phyloP scores from a whole-genome alignment of 2,329 filamentous ascomycete genomes.

The Fusarium continuum region DNA sequence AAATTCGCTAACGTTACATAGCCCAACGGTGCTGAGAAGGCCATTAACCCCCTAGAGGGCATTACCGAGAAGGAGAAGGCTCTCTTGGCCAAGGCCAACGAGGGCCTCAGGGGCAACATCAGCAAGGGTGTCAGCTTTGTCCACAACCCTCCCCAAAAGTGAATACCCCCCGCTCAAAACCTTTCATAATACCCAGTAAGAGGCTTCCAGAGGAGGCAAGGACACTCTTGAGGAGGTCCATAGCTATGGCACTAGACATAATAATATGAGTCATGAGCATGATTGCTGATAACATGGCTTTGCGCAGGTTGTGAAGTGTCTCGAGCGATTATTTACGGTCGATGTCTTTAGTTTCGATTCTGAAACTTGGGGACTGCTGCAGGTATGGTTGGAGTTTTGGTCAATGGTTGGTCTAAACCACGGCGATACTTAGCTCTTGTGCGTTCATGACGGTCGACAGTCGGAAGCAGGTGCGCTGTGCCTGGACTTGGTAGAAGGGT shows the following conservation, averaged over 20 bases:
- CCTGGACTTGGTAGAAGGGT: conserved; percentile 32
- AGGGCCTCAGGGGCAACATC: conserved; percentile 91
- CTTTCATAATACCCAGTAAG: conserved; percentile 40
- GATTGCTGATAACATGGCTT: conserved; percentile 50
- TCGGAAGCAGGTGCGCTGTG: conserved; percentile 30
- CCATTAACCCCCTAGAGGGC: conserved; percentile 77
- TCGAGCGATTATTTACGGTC: conserved; percentile 31
- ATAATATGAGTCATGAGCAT: conserved; percentile 48
- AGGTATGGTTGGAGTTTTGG: conserved; percentile 40
- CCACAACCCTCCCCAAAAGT: conserved; percentile 89
- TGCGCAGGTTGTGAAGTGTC: conserved; percentile 51
- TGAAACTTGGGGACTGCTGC: conserved; percentile 28
- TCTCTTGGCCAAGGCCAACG: conserved; percentile 78
- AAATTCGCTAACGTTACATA: conserved; percentile 53
- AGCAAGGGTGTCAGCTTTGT: conserved; percentile 91
- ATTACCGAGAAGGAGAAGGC: conserved; percentile 90
- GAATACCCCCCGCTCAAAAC: conserved; percentile 55
- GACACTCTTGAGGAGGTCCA: conserved; percentile 42
- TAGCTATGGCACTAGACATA: conserved; percentile 50
- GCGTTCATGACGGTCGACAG: conserved; percentile 22
- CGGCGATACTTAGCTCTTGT: conserved; percentile 35
- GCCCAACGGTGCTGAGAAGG: conserved; percentile 87
- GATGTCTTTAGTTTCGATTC: conserved; percentile 22
- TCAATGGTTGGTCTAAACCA: conserved; percentile 23
- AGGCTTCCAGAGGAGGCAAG: conserved; percentile 42